Evolutionary conservation across 1,284 basidiomycete genomes (phyloP).

Genomic region (Microbotryum lychnidis-dioicae): DNA sequence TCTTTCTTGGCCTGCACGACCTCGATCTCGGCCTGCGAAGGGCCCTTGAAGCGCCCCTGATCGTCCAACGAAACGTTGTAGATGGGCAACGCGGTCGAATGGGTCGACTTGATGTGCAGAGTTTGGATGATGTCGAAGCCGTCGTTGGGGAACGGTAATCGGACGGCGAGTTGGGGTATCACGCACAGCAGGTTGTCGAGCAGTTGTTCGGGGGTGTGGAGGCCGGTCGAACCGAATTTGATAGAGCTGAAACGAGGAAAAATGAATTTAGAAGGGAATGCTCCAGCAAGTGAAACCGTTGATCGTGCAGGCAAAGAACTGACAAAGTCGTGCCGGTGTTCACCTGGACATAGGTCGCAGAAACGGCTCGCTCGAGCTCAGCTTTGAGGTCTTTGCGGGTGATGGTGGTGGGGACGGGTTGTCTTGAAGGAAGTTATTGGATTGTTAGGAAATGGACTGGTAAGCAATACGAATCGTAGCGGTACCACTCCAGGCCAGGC

Average conservation of each 20-base stretch:
- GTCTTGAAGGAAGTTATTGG: slow-evolving; percentile 47
- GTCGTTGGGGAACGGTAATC: slow-evolving; percentile 49
- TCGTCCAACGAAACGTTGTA: slow-evolving; percentile 59
- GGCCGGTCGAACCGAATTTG: slow-evolving; percentile 64
- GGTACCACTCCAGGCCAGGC: background rate
- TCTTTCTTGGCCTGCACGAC: slow-evolving; percentile 20
- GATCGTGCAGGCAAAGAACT: background rate
- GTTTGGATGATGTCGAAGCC: slow-evolving; percentile 62
- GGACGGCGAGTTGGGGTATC: slow-evolving; percentile 62
- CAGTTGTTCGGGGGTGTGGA: slow-evolving; percentile 64
- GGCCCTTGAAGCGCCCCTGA: slow-evolving; percentile 35
- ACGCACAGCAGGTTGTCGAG: slow-evolving; percentile 70
- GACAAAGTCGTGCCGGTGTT: slow-evolving; percentile 70
- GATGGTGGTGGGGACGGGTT: slow-evolving; percentile 85
- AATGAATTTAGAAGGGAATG: background rate
- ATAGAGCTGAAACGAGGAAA: slow-evolving; percentile 54
- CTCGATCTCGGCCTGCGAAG: slow-evolving; percentile 32
- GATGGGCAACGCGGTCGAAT: slow-evolving; percentile 75
- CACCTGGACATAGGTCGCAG: slow-evolving; percentile 87
- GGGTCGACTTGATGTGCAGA: slow-evolving; percentile 83
- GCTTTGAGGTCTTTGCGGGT: slow-evolving; percentile 76
- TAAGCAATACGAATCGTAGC: background rate
- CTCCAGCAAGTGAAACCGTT: background rate
- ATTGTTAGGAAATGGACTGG: no score
- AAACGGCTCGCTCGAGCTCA: slow-evolving; percentile 82